A percentile compares a stretch with the other conserved stretches of the same genome.
These are phyloP conservation scores for Microcos paniculata DNA, from an alignment of 345 rosid species.

Conservation along the genomic window DNA sequence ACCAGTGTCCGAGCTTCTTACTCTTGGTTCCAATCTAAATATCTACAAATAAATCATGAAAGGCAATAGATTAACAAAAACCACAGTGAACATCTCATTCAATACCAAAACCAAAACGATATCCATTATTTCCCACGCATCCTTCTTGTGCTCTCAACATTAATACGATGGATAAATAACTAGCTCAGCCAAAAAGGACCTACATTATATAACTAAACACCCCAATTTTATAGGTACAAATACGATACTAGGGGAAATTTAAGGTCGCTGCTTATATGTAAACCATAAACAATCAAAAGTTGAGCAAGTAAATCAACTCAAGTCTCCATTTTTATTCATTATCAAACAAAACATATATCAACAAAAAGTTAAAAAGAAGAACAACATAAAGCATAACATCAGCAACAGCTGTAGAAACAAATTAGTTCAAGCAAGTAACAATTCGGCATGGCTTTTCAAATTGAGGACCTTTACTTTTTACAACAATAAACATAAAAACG, in stretches of 20 bases:
- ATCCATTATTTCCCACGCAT: background rate
- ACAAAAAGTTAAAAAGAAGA: background rate
- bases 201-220: background rate
- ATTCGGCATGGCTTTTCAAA: no score
- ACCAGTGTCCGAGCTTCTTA: slow-evolving; percentile 25
- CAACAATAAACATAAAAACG: background rate
- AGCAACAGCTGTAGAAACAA: background rate
- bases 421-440: background rate
- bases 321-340: background rate
- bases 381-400: background rate
- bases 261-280: background rate
- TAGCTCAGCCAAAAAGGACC: background rate
- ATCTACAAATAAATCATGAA: slow-evolving; percentile 38
- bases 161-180: background rate
- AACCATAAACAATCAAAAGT: background rate
- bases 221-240: background rate
- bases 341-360: background rate
- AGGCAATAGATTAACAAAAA: background rate
- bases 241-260: background rate
- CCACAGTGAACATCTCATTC: background rate
- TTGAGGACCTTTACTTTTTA: background rate
- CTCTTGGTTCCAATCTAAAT: slow-evolving; percentile 70
- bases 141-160: background rate
- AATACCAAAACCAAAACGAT: background rate
- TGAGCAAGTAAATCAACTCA: background rate